Base-by-base conservation (phyloP, 257 asterid species). In the Ilex aquifolium region DNA sequence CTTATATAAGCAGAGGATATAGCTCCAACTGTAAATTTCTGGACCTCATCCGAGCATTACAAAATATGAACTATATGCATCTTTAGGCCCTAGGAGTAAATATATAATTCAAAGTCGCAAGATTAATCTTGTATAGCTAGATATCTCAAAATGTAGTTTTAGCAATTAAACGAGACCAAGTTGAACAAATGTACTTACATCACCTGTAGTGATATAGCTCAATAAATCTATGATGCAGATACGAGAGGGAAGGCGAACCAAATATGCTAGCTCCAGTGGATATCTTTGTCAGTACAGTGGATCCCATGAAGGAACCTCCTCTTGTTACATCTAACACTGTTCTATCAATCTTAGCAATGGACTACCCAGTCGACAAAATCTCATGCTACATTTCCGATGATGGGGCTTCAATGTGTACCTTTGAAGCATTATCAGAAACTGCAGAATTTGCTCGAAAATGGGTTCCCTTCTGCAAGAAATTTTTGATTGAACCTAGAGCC, bases 371-470 rank as follows among this genome's bases (percentile, higher is more conserved):
- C 6, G 95, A 91, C 44, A 91, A 91, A 71, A 70, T 80, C 59
- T 91, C 98, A 64, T 91, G 98, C 81, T 91, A 88, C 65, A 75
- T 91, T 71, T 91, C 98, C 32, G 98, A 91, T 67, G 98, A 91
- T 75, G 98, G 98, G 71, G 96, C 98, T 55, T 86, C 95, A 31
- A 91, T 88, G 95, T 88, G 96, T 65, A 91, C 98, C 62, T 91
- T 91, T 29, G 98, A 91, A 72, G 79, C 98, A 2, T 81, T 88
- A 15, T 91, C 98, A 42, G 97, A 91, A 80, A 86, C 98, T 51
- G 97, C 98, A 62, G 98, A 91, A 69, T 91, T 91, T 57, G 76
- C 95, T 31, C 71, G 95, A 70, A 91, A 88, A 79, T 88, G 96
- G 98, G 96, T 86, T 29, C 98, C 98, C 10, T 91, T 91, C 74